These are phyloP conservation scores for Pseudogymnoascus pannorum DNA, from an alignment of 2,329 filamentous ascomycete genomes.

Conservation along the genomic window DNA sequence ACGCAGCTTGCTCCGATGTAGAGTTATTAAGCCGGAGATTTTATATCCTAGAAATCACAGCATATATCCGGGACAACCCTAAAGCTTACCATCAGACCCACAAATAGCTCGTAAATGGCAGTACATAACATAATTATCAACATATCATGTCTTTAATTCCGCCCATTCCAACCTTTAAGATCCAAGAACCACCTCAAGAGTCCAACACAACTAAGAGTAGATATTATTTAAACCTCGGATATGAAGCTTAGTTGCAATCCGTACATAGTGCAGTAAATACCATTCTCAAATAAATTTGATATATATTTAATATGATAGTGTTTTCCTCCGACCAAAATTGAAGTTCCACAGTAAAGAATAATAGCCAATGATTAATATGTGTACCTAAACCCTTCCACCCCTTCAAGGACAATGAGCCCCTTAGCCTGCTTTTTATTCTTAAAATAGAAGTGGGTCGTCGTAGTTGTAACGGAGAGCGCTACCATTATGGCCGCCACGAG, in stretches of 20 bases:
- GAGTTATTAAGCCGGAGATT: neutral
- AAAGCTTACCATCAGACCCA: neutral
- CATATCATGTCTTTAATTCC: too few relatives aligned
- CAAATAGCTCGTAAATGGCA: neutral
- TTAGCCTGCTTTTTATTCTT: conserved; percentile 24
- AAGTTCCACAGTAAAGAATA: neutral
- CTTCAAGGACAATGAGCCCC: conserved; percentile 24
- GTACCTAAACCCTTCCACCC: conserved; percentile 24
- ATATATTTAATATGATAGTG: neutral
- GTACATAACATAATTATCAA: too few relatives aligned
- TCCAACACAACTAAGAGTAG: too few relatives aligned
- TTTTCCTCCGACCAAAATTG: neutral
- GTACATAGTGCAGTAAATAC: neutral
- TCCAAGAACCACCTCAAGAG: too few relatives aligned
- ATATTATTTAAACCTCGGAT: neutral
- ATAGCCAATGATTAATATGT: neutral
- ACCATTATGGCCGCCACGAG: conserved; percentile 13
- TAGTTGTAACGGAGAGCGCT: conserved; percentile 18
- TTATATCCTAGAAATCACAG: neutral
- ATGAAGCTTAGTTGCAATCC: neutral
- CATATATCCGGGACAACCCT: neutral
- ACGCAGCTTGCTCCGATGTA: neutral
- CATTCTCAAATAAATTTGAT: neutral
- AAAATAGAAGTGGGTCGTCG: conserved; percentile 20
- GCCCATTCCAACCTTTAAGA: too few relatives aligned